Evolutionary conservation across 2,329 filamentous ascomycete genomes (phyloP).

Genomic region (Hymenoscyphus occultus): DNA sequence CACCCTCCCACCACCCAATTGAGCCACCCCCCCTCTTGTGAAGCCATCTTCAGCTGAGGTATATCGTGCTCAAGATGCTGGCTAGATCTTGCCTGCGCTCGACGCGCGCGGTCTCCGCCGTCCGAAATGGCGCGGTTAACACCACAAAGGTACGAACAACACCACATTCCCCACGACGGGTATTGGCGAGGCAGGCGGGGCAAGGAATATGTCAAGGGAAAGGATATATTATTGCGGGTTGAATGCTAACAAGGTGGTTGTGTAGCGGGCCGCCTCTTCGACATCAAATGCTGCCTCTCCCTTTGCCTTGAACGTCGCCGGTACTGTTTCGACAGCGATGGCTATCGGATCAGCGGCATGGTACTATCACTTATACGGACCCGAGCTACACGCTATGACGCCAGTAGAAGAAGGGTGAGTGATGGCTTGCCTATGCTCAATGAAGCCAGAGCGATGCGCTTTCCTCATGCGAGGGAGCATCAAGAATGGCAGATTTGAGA

Average conservation of each 20-base stretch:
- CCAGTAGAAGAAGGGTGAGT: constrained; percentile 97
- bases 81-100: constrained; percentile 87
- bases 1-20: constrained; percentile 33
- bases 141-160: constrained; percentile 67
- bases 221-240: not conserved
- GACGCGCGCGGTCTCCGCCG: constrained; percentile 78
- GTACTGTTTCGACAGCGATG: constrained; percentile 79
- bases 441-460: constrained; percentile 23
- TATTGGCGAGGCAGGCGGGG: constrained; percentile 28
- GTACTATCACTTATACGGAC: constrained; percentile 96
- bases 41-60: constrained; percentile 35
- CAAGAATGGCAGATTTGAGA: not conserved
- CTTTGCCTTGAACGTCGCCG: constrained; percentile 81
- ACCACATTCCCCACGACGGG: not conserved
- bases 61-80: constrained; percentile 67
- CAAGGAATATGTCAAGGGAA: not conserved
- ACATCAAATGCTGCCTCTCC: constrained; percentile 69
- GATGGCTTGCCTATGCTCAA: constrained; percentile 15
- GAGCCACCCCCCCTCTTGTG: constrained; percentile 29
- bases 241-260: constrained; percentile 41
- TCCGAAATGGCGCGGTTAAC: constrained; percentile 69
- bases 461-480: not conserved
- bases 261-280: constrained; percentile 63
- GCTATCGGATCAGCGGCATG: constrained; percentile 88
- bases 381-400: constrained; percentile 82